Evolutionary conservation across 768 basidiomycete species (phyloP).

Genomic region (Hygrocybe punicea): DNA sequence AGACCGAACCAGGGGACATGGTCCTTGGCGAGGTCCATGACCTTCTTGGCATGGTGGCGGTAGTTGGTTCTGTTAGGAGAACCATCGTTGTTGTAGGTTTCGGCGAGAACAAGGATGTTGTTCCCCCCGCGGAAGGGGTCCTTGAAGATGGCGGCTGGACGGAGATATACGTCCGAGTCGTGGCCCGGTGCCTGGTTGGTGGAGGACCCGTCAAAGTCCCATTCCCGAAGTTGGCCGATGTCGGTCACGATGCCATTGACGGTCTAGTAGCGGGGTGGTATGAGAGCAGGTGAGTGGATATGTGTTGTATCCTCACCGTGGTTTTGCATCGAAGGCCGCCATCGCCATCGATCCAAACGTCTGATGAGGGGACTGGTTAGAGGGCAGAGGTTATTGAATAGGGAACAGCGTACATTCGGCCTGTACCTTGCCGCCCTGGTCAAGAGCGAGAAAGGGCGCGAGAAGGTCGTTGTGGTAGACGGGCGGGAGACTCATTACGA

Average conservation of each 20-base stretch:
- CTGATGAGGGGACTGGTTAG: slow-evolving; percentile 41
- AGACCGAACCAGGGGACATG: slow-evolving; percentile 92
- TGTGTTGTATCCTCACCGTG: slow-evolving; percentile 52
- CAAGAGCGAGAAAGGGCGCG: slow-evolving; percentile 81
- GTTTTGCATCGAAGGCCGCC: slow-evolving; percentile 95
- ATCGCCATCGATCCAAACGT: slow-evolving; percentile 98
- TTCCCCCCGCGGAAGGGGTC: slow-evolving; percentile 99
- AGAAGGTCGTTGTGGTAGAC: slow-evolving; percentile 80
- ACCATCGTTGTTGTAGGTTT: slow-evolving; percentile 98
- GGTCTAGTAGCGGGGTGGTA: slow-evolving; percentile 52
- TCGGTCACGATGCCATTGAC: slow-evolving; percentile 81
- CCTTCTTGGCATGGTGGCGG: slow-evolving; percentile 90
- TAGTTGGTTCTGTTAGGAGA: slow-evolving; percentile 96
- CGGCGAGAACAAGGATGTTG: slow-evolving; percentile 96
- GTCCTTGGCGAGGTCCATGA: slow-evolving; percentile 89
- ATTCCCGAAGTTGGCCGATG: slow-evolving; percentile 88
- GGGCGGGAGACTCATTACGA: slow-evolving; percentile 31
- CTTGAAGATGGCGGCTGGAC: slow-evolving; percentile 95
- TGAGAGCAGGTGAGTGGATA: slow-evolving; percentile 11
- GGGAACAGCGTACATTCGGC: slow-evolving; percentile 72
- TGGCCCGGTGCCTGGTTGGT: slow-evolving; percentile 94
- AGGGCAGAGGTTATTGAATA: slow-evolving; percentile 7
- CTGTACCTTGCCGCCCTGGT: slow-evolving; percentile 90
- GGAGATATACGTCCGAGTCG: slow-evolving; percentile 98
- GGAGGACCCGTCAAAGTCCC: slow-evolving; percentile 99